Conservation (phyloP, 371 early-diverging fungal genomes). For the Smittium mucronatum region DNA sequence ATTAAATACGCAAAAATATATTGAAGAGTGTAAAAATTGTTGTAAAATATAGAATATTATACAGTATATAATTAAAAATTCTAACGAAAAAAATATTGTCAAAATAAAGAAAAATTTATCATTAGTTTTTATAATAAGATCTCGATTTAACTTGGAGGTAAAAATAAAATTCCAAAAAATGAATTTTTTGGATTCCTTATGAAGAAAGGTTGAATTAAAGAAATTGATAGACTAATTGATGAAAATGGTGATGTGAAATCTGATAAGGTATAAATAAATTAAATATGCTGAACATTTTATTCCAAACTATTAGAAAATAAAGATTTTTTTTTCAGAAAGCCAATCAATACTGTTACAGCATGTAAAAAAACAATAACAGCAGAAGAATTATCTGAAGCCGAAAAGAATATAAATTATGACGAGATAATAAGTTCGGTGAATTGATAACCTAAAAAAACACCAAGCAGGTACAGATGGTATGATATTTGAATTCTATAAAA, state of each 20-base stretch:
- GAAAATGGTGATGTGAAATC: background rate
- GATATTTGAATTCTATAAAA: background rate
- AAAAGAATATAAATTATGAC: background rate
- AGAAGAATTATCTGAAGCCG: background rate
- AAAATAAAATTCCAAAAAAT: background rate
- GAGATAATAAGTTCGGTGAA: background rate
- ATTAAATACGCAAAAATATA: too few relatives aligned
- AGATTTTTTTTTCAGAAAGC: background rate
- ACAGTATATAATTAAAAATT: too few relatives aligned
- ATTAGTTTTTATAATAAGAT: background rate
- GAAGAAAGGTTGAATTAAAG: background rate
- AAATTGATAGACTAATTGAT: background rate
- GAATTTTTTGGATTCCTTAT: background rate
- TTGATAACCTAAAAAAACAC: background rate
- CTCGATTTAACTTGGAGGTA: background rate
- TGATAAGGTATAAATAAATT: background rate
- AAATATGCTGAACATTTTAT: background rate
- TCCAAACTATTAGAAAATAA: background rate
- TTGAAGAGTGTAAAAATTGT: too few relatives aligned
- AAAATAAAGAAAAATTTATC: background rate
- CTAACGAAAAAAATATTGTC: background rate
- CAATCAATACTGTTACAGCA: background rate
- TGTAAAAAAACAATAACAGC: background rate
- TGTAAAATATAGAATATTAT: too few relatives aligned
- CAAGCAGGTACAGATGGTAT: background rate